Conservation (phyloP, 257 asterid species). For the Plantago ovata region DNA sequence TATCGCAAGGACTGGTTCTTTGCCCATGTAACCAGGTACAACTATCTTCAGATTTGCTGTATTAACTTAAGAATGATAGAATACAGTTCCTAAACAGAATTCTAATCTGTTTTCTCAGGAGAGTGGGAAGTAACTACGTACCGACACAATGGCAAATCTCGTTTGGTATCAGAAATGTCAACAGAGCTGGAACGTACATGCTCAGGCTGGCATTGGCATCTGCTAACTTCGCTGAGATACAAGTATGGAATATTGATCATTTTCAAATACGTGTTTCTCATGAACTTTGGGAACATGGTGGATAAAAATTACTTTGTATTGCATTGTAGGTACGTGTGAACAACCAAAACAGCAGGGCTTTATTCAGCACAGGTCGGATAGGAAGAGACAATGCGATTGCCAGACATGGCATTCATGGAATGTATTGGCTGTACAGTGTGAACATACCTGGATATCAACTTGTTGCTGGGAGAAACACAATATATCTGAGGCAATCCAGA, state of each 20-base stretch:
- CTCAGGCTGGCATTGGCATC: slow-evolving; percentile 74
- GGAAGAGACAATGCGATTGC: slow-evolving; percentile 77
- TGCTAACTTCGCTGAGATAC: slow-evolving; percentile 44
- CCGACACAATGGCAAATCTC: slow-evolving; percentile 64
- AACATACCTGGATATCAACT: slow-evolving; percentile 36
- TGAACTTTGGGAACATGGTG: not conserved
- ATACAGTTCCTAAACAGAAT: not conserved
- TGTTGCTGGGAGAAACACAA: slow-evolving; percentile 34
- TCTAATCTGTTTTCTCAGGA: slow-evolving; percentile 27
- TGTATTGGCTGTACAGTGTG: slow-evolving; percentile 34
- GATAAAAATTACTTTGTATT: too few species aligned
- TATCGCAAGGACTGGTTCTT: slow-evolving; percentile 49
- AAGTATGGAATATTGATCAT: slow-evolving; percentile 27
- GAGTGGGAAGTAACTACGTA: slow-evolving; percentile 11
- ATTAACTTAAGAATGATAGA: not conserved
- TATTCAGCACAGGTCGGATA: slow-evolving; percentile 37
- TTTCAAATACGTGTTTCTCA: not conserved
- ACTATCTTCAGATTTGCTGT: not conserved
- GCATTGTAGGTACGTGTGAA: slow-evolving; percentile 48
- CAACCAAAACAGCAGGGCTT: slow-evolving; percentile 17
- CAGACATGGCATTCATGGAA: slow-evolving; percentile 86
- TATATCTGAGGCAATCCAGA: slow-evolving; percentile 48
- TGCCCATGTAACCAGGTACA: slow-evolving; percentile 58
- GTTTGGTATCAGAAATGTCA: slow-evolving; percentile 37
- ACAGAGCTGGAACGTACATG: slow-evolving; percentile 30